A percentile compares a stretch with the other conserved stretches of the same genome.
phyloP scores from a whole-genome alignment of 805 yeast genomes.

The Starmerella geochares region DNA sequence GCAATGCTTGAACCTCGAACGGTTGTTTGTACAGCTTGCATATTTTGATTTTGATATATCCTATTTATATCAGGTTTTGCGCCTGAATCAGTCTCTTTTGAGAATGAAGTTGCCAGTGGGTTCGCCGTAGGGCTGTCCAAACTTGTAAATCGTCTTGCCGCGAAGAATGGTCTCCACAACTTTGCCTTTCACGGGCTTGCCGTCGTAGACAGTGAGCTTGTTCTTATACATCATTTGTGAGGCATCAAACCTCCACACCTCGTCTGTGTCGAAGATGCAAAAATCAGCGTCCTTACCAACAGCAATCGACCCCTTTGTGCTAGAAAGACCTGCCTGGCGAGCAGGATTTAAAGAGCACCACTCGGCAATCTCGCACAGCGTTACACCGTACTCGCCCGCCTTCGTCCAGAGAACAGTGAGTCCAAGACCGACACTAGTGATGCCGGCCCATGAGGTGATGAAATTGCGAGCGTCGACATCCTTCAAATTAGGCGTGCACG shows the following conservation, averaged over 20 bases:
- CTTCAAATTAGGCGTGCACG: slow-evolving; percentile 86
- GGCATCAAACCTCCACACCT: slow-evolving; percentile 37
- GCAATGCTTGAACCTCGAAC: too few species aligned
- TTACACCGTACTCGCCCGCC: slow-evolving; percentile 41
- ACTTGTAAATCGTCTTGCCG: slow-evolving; percentile 55
- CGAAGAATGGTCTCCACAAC: slow-evolving; percentile 73
- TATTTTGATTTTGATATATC: neutral
- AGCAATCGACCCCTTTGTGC: slow-evolving; percentile 60
- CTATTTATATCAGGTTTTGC: too few species aligned
- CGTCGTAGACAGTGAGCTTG: slow-evolving; percentile 80
- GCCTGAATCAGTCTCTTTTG: slow-evolving; percentile 7
- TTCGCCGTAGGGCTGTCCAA: slow-evolving; percentile 20
- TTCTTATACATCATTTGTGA: slow-evolving; percentile 53
- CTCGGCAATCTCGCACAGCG: slow-evolving; percentile 51
- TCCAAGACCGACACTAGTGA: slow-evolving; percentile 85
- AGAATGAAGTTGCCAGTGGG: slow-evolving; percentile 23
- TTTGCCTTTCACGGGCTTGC: slow-evolving; percentile 55
- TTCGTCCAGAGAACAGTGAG: slow-evolving; percentile 67
- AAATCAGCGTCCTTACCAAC: slow-evolving; percentile 85
- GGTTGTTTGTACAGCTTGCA: neutral
- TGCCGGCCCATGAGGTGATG: slow-evolving; percentile 94
- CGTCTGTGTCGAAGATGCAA: slow-evolving; percentile 62
- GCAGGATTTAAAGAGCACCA: slow-evolving; percentile 86
- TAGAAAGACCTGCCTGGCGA: slow-evolving; percentile 65
- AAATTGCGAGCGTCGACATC: slow-evolving; percentile 76